Conservation (phyloP, 2,329 filamentous ascomycete genomes). For the Alternaria arborescens region DNA sequence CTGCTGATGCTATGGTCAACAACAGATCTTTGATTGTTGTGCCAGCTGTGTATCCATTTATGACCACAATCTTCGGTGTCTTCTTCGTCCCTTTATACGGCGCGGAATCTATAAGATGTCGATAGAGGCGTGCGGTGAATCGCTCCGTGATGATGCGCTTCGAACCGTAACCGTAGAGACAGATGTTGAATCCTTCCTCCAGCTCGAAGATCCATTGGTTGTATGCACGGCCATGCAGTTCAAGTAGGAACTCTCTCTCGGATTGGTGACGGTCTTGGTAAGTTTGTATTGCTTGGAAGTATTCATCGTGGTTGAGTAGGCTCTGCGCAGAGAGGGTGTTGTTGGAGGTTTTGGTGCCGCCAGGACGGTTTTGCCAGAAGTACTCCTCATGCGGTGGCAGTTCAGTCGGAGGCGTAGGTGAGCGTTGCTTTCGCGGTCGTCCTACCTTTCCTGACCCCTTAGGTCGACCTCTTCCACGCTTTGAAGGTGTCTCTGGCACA, state of each 20-base stretch:
- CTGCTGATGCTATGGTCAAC: slow-evolving; percentile 70
- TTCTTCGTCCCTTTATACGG: slow-evolving; percentile 43
- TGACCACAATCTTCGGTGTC: slow-evolving; percentile 73
- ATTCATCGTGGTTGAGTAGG: slow-evolving; percentile 90
- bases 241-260: slow-evolving; percentile 75
- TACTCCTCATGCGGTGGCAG: slow-evolving; percentile 89
- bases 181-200: slow-evolving; percentile 84
- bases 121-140: slow-evolving; percentile 76
- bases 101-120: slow-evolving; percentile 45
- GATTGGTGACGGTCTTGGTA: slow-evolving; percentile 73
- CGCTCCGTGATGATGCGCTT: slow-evolving; percentile 78
- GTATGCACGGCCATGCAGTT: slow-evolving; percentile 82
- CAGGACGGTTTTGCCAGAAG: slow-evolving; percentile 90
- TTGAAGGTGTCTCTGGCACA: slow-evolving; percentile 64
- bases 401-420: slow-evolving; percentile 81
- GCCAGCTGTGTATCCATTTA: slow-evolving; percentile 82
- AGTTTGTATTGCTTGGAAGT: slow-evolving; percentile 73
- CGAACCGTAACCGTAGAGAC: slow-evolving; percentile 86
- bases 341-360: slow-evolving; percentile 82
- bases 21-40: slow-evolving; percentile 75
- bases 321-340: slow-evolving; percentile 79
- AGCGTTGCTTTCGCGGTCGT: slow-evolving; percentile 69
- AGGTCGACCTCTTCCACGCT: slow-evolving; percentile 57
- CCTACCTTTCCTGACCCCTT: slow-evolving; percentile 49
- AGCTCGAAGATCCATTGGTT: slow-evolving; percentile 94